Base-by-base conservation (phyloP, 169 alveolate species). In the Eimeria praecox region DNA sequence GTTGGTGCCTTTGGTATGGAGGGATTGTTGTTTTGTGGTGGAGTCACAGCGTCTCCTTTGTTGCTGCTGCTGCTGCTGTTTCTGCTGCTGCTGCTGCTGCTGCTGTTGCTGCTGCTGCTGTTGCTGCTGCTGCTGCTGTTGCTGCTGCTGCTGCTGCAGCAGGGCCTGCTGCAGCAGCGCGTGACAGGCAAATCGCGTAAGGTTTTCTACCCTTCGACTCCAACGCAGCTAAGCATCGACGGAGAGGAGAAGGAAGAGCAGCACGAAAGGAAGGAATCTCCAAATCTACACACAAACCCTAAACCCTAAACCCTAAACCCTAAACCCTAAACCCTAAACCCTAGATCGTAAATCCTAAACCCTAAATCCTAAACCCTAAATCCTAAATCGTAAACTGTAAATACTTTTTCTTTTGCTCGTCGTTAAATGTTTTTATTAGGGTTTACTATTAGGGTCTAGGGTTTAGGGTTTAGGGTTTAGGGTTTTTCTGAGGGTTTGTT, bases 21-120 rank as follows among this genome's bases (percentile, higher is more conserved):
- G n/a, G n/a, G n/a, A n/a, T 22, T 16, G n/a, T 59, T 16, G 71
- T 22, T 16, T 59, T 59, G 71, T 59, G 71, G 71, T 18, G 16
- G 71, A 16, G 71, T 16, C 71, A 59, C 71, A 59, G 71, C 71
- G 71, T 59, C 71, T 59, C 71, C 22, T 16, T 59, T 22, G 71
- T 22, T 59, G 71, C n/a, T 59, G 71, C 22, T 59, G 71, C 71
- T 59, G 71, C 71, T 59, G 71, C 71, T 59, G 71, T 22, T 59
- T 59, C 22, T 59, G 71, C 71, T 18, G 22, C 16, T 59, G 71
- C 22, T 59, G 71, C 71, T 59, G 71, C 22, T 59, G 71, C 71
- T 59, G 71, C 22, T 59, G 71, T 16, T 59, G 71, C 71, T 59
- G 71, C 71, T 59, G 71, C 16, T 59, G 71, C 71, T 59, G 71